phyloP scores from a whole-genome alignment of 257 asterid species.

The Phtheirospermum japonicum region DNA sequence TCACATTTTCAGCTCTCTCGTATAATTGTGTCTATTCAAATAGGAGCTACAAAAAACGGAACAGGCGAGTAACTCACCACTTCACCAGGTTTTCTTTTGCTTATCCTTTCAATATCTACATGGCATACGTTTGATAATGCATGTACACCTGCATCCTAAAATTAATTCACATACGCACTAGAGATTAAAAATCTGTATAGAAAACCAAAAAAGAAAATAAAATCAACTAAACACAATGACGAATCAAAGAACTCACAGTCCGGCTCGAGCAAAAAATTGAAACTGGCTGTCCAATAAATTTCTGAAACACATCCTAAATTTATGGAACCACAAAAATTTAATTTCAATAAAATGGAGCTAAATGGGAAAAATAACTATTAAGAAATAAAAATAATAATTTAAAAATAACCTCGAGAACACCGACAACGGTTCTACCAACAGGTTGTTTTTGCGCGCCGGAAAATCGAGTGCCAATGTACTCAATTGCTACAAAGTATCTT shows the following conservation, averaged over 20 bases:
- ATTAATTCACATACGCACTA: neutral
- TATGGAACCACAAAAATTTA: neutral
- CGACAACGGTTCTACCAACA: slow-evolving; percentile 70
- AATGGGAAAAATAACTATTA: neutral
- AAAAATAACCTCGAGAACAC: slow-evolving; percentile 62
- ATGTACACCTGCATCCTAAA: slow-evolving; percentile 95
- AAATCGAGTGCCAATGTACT: slow-evolving; percentile 85
- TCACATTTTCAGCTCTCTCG: too few relatives aligned
- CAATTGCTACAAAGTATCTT: slow-evolving; percentile 76
- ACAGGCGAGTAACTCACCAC: slow-evolving; percentile 44
- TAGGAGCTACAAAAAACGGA: too few relatives aligned
- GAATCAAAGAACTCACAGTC: slow-evolving; percentile 57
- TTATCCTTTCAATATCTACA: slow-evolving; percentile 47
- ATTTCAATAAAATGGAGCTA: neutral
- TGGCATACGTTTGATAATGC: slow-evolving; percentile 40
- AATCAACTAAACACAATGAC: neutral
- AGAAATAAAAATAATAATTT: neutral
- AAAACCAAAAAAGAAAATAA: neutral
- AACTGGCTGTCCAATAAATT: slow-evolving; percentile 82
- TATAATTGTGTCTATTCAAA: too few relatives aligned
- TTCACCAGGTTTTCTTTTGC: slow-evolving; percentile 94
- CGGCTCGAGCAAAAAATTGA: slow-evolving; percentile 83
- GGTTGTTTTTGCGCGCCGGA: slow-evolving; percentile 87
- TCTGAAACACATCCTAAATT: slow-evolving; percentile 68
- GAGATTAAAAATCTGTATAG: neutral